phyloP scores from a whole-genome alignment of 176 grass and related monocot species.

The Raddia distichophylla region DNA sequence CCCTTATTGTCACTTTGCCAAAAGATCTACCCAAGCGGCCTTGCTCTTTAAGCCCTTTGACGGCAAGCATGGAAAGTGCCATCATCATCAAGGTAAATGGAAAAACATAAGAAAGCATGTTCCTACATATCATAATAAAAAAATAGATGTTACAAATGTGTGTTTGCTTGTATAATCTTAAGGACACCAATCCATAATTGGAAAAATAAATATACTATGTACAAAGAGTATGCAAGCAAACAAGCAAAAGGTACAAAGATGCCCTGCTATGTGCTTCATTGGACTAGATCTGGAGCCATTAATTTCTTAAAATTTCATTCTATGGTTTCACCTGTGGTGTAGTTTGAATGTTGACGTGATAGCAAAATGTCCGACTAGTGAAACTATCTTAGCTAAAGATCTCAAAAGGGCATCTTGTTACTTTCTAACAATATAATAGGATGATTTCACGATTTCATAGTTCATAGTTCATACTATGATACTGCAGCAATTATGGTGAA shows the following conservation, averaged over 20 bases:
- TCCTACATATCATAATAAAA: conserved; percentile 54
- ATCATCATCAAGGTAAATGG: conserved; percentile 64
- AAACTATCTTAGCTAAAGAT: neutral
- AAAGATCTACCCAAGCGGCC: conserved; percentile 86
- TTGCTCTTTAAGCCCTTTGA: conserved; percentile 92
- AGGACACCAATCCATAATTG: conserved; percentile 10
- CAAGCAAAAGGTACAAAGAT: conserved; percentile 1
- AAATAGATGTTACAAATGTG: conserved; percentile 21
- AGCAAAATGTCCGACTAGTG: conserved; percentile 8
- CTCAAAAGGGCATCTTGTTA: neutral
- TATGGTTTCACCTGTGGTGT: neutral
- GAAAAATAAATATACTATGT: conserved; percentile 21
- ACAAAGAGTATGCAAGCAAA: neutral
- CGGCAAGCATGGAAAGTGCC: conserved; percentile 77
- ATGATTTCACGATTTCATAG: conserved; percentile 20
- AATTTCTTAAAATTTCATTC: neutral
- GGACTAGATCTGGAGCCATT: neutral
- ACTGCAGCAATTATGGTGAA: neutral
- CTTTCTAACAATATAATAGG: conserved; percentile 18
- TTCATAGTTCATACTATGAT: neutral
- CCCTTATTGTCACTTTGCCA: conserved; percentile 82
- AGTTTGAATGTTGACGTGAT: neutral
- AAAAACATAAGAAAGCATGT: conserved; percentile 78
- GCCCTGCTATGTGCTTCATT: conserved; percentile 8
- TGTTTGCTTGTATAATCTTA: conserved; percentile 1